phyloP scores from a whole-genome alignment of 257 asterid genomes.

The Cynanchum wilfordii region DNA sequence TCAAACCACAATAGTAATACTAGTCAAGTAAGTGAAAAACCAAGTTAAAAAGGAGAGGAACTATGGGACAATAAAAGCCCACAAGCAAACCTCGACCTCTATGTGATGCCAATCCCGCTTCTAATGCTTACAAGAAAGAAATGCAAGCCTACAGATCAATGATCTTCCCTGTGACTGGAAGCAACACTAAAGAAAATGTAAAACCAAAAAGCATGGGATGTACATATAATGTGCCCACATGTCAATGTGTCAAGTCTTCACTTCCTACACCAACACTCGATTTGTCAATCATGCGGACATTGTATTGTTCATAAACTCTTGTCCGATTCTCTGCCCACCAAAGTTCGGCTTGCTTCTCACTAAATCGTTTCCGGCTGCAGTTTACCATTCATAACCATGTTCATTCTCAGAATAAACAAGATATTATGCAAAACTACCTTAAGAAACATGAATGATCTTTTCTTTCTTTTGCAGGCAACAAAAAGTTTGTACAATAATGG shows the following conservation, averaged over 20 bases:
- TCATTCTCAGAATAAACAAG: constrained; percentile 14
- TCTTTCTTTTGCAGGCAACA: not conserved
- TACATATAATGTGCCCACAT: constrained; percentile 20
- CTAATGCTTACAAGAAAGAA: constrained; percentile 23
- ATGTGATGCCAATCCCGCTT: constrained; percentile 28
- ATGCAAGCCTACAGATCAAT: constrained; percentile 29
- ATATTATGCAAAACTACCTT: constrained; percentile 7
- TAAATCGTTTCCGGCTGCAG: constrained; percentile 79
- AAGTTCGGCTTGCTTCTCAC: constrained; percentile 53
- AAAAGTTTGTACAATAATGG: not conserved
- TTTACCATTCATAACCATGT: constrained; percentile 22
- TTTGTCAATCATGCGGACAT: constrained; percentile 52
- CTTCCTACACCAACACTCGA: constrained; percentile 52
- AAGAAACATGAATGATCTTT: not conserved
- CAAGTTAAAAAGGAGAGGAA: not conserved
- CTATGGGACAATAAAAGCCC: constrained; percentile 16
- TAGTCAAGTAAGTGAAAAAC: constrained; percentile 4
- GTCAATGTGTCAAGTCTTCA: constrained; percentile 46
- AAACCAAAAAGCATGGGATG: constrained; percentile 19
- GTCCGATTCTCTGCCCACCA: constrained; percentile 67
- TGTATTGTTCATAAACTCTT: constrained; percentile 53
- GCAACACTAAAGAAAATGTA: constrained; percentile 20
- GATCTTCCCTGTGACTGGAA: constrained; percentile 24
- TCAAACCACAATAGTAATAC: constrained; percentile 30
- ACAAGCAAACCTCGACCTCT: constrained; percentile 30